phyloP scores from a whole-genome alignment of 2,329 filamentous ascomycete species.

The Exserohilum turcica region DNA sequence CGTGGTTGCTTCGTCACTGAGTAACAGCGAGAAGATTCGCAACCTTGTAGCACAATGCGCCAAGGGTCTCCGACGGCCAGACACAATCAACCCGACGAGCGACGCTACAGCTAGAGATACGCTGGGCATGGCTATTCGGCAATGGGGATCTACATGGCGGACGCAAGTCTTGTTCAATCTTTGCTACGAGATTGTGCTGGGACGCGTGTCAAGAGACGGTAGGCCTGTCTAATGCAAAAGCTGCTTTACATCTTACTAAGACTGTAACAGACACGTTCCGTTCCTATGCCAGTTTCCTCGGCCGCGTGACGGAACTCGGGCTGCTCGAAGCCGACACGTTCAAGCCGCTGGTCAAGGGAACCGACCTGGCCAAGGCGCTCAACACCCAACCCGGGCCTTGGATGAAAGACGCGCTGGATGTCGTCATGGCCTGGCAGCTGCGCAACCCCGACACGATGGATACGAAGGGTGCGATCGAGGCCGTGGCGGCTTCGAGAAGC shows the following conservation, averaged over 20 bases:
- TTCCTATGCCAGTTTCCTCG: constrained; percentile 60
- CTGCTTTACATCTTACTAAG: constrained; percentile 18
- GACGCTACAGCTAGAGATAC: constrained; percentile 60
- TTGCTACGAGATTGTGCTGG: constrained; percentile 63
- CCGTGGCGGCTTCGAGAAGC: constrained; percentile 48
- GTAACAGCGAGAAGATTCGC: constrained; percentile 68
- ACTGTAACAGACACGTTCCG: constrained; percentile 51
- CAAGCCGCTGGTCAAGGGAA: constrained; percentile 70
- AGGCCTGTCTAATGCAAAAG: constrained; percentile 23
- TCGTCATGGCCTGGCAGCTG: constrained; percentile 87
- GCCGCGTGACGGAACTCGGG: constrained; percentile 56
- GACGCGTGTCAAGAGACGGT: constrained; percentile 51
- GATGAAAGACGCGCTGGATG: constrained; percentile 78
- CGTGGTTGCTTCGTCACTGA: constrained; percentile 67
- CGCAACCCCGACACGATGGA: constrained; percentile 73
- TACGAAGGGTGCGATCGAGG: constrained; percentile 53
- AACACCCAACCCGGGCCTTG: constrained; percentile 75
- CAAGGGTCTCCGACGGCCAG: constrained; percentile 54
- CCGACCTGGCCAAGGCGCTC: constrained; percentile 70
- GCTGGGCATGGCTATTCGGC: constrained; percentile 74
- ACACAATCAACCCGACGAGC: constrained; percentile 52
- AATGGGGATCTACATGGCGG: constrained; percentile 75
- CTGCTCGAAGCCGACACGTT: constrained; percentile 57
- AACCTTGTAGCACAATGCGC: constrained; percentile 60
- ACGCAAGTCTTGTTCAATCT: constrained; percentile 72